These are phyloP conservation scores for Mortierella sp. DNA, from an alignment of 371 early-diverging fungal species.

Conservation along the genomic window DNA sequence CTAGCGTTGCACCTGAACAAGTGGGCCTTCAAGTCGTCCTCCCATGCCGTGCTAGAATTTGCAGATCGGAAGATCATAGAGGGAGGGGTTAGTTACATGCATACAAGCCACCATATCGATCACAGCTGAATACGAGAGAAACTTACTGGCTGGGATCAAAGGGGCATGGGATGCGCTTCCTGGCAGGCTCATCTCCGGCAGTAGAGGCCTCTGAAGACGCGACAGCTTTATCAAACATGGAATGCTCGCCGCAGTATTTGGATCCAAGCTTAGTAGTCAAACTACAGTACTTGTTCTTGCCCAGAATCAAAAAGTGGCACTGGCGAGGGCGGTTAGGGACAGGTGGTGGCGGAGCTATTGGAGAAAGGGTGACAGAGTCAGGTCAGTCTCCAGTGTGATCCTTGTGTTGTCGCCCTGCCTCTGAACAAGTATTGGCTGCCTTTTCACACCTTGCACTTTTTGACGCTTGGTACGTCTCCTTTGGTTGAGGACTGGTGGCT, in stretches of 20 bases:
- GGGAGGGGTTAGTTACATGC: not conserved
- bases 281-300: constrained; percentile 74
- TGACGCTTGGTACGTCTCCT: constrained; percentile 50
- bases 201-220: not conserved
- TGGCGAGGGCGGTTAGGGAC: constrained; percentile 58
- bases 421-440: too few species aligned
- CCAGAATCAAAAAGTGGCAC: constrained; percentile 61
- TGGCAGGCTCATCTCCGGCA: not conserved
- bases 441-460: constrained; percentile 43
- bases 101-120: not conserved
- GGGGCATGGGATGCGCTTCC: constrained; percentile 82
- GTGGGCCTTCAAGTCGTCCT: constrained; percentile 76
- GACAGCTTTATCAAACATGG: constrained; percentile 51
- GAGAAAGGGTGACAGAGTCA: not conserved
- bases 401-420: too few species aligned
- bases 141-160: constrained; percentile 84
- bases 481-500: constrained; percentile 40
- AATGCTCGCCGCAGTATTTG: constrained; percentile 82
- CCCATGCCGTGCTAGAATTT: constrained; percentile 70
- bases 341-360: constrained; percentile 50
- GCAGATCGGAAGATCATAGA: not conserved
- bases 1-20: constrained; percentile 79
- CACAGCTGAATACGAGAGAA: not conserved
- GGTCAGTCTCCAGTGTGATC: not conserved
- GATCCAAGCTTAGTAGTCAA: constrained; percentile 68